Percentiles rank a stretch among this genome's conserved stretches.
Evolutionary conservation across 2,329 filamentous ascomycete species (phyloP).

Genomic region (Thyridium curvatum): DNA sequence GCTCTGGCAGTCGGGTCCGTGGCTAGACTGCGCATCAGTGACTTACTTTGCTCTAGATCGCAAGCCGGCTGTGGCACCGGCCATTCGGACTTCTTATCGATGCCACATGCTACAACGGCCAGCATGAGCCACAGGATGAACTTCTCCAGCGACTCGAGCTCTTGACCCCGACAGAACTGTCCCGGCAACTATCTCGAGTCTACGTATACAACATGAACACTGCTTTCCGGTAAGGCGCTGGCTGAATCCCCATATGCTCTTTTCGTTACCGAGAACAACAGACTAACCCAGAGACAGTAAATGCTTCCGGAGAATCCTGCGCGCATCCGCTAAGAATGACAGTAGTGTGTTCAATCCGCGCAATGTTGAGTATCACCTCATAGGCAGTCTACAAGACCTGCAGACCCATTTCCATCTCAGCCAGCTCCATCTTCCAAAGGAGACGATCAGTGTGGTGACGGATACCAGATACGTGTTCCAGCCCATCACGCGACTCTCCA

Average conservation of each 20-base stretch:
- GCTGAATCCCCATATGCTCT: too few species aligned
- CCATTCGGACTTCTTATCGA: conserved; percentile 63
- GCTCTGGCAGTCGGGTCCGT: too few species aligned
- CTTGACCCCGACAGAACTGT: conserved; percentile 55
- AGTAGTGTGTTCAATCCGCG: conserved; percentile 54
- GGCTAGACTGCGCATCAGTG: neutral
- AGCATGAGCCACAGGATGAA: conserved; percentile 59
- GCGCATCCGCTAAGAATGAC: conserved; percentile 56
- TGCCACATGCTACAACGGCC: conserved; percentile 64
- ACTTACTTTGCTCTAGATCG: conserved; percentile 39
- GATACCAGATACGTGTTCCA: conserved; percentile 62
- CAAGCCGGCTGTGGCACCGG: conserved; percentile 63
- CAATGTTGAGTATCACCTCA: conserved; percentile 60
- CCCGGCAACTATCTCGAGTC: conserved; percentile 51
- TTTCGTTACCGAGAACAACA: too few species aligned
- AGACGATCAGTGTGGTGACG: conserved; percentile 62
- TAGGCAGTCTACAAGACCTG: conserved; percentile 59
- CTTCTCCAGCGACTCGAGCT: conserved; percentile 58
- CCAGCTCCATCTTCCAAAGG: conserved; percentile 61
- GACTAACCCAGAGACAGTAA: conserved; percentile 31
- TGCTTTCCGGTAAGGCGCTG: conserved; percentile 47
- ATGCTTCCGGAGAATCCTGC: conserved; percentile 58
- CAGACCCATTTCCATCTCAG: conserved; percentile 61
- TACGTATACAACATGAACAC: conserved; percentile 73
- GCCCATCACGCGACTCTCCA: conserved; percentile 58